Evolutionary conservation across 2,329 filamentous ascomycete genomes (phyloP).

Genomic region (Neurospora crassa): DNA sequence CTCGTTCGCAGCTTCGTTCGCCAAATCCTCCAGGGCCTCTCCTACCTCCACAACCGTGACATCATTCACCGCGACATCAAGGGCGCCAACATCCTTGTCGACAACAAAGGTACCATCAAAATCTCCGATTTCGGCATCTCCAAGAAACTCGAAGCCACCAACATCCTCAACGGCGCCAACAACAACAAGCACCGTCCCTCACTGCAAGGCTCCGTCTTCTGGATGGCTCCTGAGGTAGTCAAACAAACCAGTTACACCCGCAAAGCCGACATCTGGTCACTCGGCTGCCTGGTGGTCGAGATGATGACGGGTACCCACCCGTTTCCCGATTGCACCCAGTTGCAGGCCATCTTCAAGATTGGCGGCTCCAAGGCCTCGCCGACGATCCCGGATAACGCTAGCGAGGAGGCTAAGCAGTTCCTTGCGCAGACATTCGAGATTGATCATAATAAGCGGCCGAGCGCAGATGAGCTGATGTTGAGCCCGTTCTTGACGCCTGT

Average conservation of each 20-base stretch:
- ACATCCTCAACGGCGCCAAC: conserved; percentile 61
- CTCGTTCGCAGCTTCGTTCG: conserved; percentile 93
- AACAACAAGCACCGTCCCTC: conserved; percentile 65
- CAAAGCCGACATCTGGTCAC: conserved; percentile 97
- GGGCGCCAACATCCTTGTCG: conserved; percentile 94
- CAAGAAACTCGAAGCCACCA: conserved; percentile 91
- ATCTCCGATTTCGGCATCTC: conserved; percentile 99
- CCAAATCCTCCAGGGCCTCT: conserved; percentile 86
- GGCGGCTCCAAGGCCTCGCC: conserved; percentile 79
- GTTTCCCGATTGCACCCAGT: conserved; percentile 91
- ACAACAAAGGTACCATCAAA: conserved; percentile 98
- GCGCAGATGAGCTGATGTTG: conserved; percentile 79
- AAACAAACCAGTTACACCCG: conserved; percentile 96
- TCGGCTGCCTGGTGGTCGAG: conserved; percentile 93
- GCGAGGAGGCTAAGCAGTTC: conserved; percentile 75
- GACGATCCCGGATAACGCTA: conserved; percentile 78
- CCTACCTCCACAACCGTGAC: conserved; percentile 85
- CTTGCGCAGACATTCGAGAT: conserved; percentile 87
- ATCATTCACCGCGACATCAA: conserved; percentile 99
- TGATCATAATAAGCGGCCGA: conserved; percentile 85
- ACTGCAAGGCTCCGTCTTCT: conserved; percentile 94
- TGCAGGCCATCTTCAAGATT: conserved; percentile 98
- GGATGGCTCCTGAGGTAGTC: conserved; percentile 99
- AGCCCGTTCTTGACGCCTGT: conserved; percentile 68
- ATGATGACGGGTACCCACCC: conserved; percentile 98